phyloP scores from a whole-genome alignment of 2,329 filamentous ascomycete genomes.

The Colletotrichum falcatum region DNA sequence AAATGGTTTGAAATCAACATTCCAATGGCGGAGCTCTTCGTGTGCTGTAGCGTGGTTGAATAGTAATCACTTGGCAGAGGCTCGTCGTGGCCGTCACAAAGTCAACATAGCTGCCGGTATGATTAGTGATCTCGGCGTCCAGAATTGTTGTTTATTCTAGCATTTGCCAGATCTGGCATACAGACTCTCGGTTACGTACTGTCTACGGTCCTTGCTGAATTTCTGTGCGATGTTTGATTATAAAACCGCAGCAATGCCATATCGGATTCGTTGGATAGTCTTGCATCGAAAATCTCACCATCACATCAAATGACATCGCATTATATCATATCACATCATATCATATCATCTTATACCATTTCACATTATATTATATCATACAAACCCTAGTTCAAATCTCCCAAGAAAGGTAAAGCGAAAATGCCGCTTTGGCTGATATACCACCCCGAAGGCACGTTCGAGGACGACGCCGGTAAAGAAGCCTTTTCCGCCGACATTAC shows the following conservation, averaged over 20 bases:
- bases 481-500: slow-evolving; percentile 53
- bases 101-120: background rate
- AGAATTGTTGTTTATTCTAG: background rate
- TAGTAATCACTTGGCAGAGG: background rate
- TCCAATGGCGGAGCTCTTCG: too few species aligned
- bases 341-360: too few species aligned
- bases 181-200: background rate
- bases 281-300: background rate
- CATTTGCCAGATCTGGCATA: background rate
- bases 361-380: too few species aligned
- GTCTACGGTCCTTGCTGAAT: background rate
- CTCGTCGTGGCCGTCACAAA: background rate
- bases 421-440: slow-evolving; percentile 60
- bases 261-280: too few species aligned
- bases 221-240: background rate
- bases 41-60: background rate
- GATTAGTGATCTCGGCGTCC: background rate
- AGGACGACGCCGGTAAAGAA: slow-evolving; percentile 45
- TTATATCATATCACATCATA: too few species aligned
- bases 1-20: background rate
- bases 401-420: background rate
- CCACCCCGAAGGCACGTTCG: slow-evolving; percentile 53
- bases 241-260: background rate
- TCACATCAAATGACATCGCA: too few species aligned
- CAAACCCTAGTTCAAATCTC: background rate